A percentile compares a stretch with the other conserved stretches of the same genome.
Evolutionary conservation across 768 basidiomycete species (phyloP).

Genomic region (Xerocomellus amylosporus): DNA sequence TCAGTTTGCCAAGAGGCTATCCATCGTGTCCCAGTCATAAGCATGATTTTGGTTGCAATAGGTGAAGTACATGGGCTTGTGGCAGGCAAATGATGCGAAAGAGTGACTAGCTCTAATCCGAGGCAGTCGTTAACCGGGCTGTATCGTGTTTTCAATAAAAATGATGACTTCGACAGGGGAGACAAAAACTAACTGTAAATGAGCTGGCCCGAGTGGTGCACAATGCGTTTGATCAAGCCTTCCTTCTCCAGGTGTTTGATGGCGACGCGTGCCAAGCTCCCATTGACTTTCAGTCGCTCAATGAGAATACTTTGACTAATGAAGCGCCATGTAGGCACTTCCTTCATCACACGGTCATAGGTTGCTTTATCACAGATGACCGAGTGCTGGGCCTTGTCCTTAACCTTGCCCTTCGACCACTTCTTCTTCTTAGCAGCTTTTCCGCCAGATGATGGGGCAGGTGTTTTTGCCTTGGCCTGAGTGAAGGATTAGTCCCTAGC

Average conservation of each 20-base stretch:
- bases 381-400: constrained; percentile 99
- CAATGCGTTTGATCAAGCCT: constrained; percentile 90
- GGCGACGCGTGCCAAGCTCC: constrained; percentile 86
- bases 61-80: constrained; percentile 37
- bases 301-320: constrained; percentile 98
- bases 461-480: constrained; percentile 78
- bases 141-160: constrained; percentile 5
- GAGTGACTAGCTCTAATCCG: constrained; percentile 34
- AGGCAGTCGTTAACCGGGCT: constrained; percentile 46
- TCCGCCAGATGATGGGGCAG: constrained; percentile 64
- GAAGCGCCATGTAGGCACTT: constrained; percentile 98
- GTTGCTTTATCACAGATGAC: constrained; percentile 92
- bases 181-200: constrained; percentile 80
- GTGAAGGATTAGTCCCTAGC: constrained; percentile 10
- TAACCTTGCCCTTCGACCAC: constrained; percentile 99
- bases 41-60: constrained; percentile 31
- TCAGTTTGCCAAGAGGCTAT: background rate
- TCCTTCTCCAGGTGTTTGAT: constrained; percentile 93
- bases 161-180: background rate
- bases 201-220: constrained; percentile 92
- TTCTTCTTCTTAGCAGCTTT: constrained; percentile 99
- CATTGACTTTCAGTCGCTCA: constrained; percentile 96
- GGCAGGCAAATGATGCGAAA: constrained; percentile 23
- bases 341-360: constrained; percentile 94
- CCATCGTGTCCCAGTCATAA: constrained; percentile 21